Base-by-base conservation (phyloP, 805 yeast genomes). In the Lipomyces oligophaga region DNA sequence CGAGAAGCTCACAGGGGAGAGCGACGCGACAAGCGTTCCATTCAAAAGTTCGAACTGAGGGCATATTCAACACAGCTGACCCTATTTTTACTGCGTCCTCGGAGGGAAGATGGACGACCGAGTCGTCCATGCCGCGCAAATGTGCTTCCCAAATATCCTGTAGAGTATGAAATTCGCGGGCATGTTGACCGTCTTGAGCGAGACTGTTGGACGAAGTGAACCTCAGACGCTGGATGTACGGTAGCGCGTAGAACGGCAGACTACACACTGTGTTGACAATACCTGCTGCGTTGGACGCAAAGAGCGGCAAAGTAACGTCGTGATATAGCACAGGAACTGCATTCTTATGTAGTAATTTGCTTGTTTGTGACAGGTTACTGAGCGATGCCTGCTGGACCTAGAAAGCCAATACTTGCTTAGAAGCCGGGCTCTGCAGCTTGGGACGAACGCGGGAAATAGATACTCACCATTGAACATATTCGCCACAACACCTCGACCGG, bases 401-500 rank as follows among this genome's bases (percentile, higher is more conserved):
- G n/a, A n/a, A n/a, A n/a, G n/a, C n/a, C n/a, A n/a, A n/a, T n/a
- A n/a, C n/a, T n/a, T n/a, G n/a, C n/a, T n/a, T n/a, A n/a, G n/a
- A n/a, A n/a, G n/a, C n/a, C n/a, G n/a, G n/a, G n/a, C n/a, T n/a
- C n/a, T n/a, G n/a, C n/a, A n/a, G n/a, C n/a, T n/a, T n/a, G n/a
- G n/a, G n/a, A n/a, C n/a, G n/a, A n/a, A n/a, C n/a, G n/a, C 27
- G 18, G 34, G 20, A 28, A n/a, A 19, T 21, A 31, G 19, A 8
- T n/a, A 31, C 52, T 4, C 18, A 49, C 54, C 34, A 39, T 43
- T 8, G 43, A 27, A 15, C 55, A 50, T 5, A 50, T 52, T 15
- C 35, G 35, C 56, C 56, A 52, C 19, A 27, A 48, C 3, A 52
- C 34, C 31, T 52, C 56, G 15, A 49, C 34, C 3, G 56, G 56